Evolutionary conservation across 371 early-diverging fungal species (phyloP), one percentile per base, ranked within the genome.

Genomic region (Globomyces sp.): DNA sequence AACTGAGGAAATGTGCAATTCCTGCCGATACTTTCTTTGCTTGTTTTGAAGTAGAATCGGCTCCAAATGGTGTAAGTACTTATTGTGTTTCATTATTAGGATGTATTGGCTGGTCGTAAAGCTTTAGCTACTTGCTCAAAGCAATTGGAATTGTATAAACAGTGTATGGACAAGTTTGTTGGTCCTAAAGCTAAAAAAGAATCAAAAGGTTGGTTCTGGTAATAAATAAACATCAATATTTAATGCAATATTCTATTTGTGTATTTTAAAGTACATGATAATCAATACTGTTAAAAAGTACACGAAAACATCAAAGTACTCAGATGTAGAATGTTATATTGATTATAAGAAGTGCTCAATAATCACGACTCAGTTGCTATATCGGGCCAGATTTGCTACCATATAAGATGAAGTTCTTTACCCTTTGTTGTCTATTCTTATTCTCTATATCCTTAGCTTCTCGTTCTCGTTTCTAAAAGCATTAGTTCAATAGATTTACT

Each of bases 21-120:
- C 71, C 69, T 0, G 70, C 75, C 8, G 80, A 79, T 36, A 42
- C 71, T 1, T 79, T 79, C 67, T 79, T 79, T 65, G 71, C 67
- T n/a, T 79, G 80, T 66, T 79, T 72, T 52, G 76, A 76, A 34
- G 66, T 52, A 63, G 72, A 75, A 60, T 61, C 75, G 0, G 49
- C 71, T 4, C 76, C 76, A 40, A 78, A 75, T 50, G 74, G 74
- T 41, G 78, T 77, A 65, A 5, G 58, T 47, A n/a, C 37, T 2
- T 3, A n/a, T 36, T 36, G 3, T 44, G 1, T 57, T 24, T 24
- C 24, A 24, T 24, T 24, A 24, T 44, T 61, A 79, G 79, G 77
- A 77, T 53, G 62, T 57, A 50, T 73, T 71, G 24, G 71, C 72
- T 0, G 75, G 69, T 1, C 64, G 71, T 2, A 66, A 75, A 45